Evolutionary conservation across 257 asterid genomes (phyloP), one percentile per base, ranked within the genome.

Genomic region (Nicotiana attenuata): DNA sequence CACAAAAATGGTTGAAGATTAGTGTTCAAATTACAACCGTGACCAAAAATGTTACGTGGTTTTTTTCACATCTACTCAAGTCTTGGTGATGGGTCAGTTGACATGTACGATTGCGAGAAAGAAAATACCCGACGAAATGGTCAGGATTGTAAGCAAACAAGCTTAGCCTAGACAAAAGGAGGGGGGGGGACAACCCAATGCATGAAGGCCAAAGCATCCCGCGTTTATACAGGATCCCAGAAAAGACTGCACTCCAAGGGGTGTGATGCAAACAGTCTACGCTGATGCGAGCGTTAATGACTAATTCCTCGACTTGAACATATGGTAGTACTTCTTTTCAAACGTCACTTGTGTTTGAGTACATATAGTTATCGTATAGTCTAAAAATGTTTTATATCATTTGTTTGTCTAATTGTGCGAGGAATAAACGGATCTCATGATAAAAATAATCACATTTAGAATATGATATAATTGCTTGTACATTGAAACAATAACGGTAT

Each of bases 351-450:
- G 38, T 22, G 38, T 45, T 73, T 73, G 35, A 73, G 61, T 73
- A 22, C 19, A 35, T 22, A 35, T 45, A 71, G 59, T 71, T 45
- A 29, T 45, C 28, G n/a, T 69, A 69, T 20, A 68, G 16, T 20
- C 19, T 5, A 65, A 28, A 26, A 13, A 0, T 20, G 14, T n/a
- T 20, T 20, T 69, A 14, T 64, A 5, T 52, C 6, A 20, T 69
- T 20, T 10, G 3, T 41, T 29, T 5, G 29, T 64, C 41, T 26
- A 65, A 65, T 24, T 73, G 50, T 26, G 16, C 15, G 79, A 47
- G 79, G 16, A 73, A 47, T 50, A 14, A 73, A 73, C 63, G 79
- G 79, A 73, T 73, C 79, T 73, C 52, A 73, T 50, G 24, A 50
- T 50, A 47, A 47, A 7, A 73, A 69, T 50, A 50, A 73, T 7